These are phyloP conservation scores for Phytophthora vignae DNA, from an alignment of 352 stramenopile genomes.

Conservation along the genomic window DNA sequence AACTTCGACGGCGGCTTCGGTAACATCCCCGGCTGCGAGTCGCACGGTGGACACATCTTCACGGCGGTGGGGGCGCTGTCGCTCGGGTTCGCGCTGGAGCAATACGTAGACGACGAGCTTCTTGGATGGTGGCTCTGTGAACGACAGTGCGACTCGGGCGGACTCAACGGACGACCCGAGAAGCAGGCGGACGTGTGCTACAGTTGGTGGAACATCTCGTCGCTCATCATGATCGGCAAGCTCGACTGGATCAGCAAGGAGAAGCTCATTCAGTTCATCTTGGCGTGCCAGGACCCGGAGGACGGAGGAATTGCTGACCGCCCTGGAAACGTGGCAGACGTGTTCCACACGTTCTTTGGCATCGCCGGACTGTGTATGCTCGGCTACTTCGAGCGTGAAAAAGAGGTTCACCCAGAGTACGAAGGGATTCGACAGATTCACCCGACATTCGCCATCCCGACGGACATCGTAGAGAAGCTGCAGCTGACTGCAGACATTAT, in stretches of 20 bases:
- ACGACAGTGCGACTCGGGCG: conserved; percentile 96
- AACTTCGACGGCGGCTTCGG: conserved; percentile 98
- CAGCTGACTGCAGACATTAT: conserved; percentile 85
- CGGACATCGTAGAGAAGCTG: conserved; percentile 91
- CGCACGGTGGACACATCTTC: conserved; percentile 98
- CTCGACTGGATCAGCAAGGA: conserved; percentile 96
- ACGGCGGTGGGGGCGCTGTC: conserved; percentile 96
- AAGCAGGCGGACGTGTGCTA: conserved; percentile 99
- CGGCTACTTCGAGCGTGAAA: conserved; percentile 89
- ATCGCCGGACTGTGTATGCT: conserved; percentile 96
- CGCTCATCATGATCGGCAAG: conserved; percentile 95
- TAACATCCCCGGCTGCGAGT: conserved; percentile 95
- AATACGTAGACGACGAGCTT: conserved; percentile 90
- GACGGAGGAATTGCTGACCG: conserved; percentile 98
- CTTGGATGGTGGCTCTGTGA: conserved; percentile 98
- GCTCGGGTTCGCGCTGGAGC: conserved; percentile 72
- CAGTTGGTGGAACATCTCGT: conserved; percentile 99
- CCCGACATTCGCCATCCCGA: conserved; percentile 95
- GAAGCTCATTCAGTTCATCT: conserved; percentile 94
- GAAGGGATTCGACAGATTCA: conserved; percentile 91
- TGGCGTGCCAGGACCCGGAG: conserved; percentile 97
- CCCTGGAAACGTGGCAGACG: conserved; percentile 96
- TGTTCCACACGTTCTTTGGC: conserved; percentile 99
- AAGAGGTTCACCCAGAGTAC: conserved; percentile 61
- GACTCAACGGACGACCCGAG: conserved; percentile 97